Evolutionary conservation across 805 yeast genomes (phyloP).

Genomic region (Barnettozyma californica): DNA sequence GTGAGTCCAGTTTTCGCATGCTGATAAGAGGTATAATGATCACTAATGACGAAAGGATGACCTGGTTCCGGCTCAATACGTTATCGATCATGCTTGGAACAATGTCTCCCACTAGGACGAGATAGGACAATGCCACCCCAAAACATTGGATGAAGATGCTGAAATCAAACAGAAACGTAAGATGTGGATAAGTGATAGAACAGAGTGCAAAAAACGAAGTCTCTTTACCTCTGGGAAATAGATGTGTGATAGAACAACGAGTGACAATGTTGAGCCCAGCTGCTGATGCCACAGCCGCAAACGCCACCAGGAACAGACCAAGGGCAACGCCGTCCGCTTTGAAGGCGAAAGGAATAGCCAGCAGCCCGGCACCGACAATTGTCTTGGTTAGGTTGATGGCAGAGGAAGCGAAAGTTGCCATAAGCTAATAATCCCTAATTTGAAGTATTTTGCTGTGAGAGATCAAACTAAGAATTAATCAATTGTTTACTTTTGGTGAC

Average conservation of each 20-base stretch:
- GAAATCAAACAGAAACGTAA: conserved; percentile 64
- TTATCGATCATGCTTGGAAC: conserved; percentile 58
- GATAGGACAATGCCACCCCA: conserved; percentile 68
- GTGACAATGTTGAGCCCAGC: conserved; percentile 64
- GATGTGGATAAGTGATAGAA: conserved; percentile 63
- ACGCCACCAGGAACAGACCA: conserved; percentile 48
- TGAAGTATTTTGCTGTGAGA: background rate
- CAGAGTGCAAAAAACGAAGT: conserved; percentile 73
- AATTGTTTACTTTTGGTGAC: background rate
- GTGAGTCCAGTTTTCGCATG: conserved; percentile 57
- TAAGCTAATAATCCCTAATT: background rate
- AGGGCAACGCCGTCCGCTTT: conserved; percentile 58
- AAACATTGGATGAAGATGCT: conserved; percentile 75
- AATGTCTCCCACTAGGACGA: conserved; percentile 72
- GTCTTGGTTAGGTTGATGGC: conserved; percentile 67
- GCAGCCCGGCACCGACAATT: conserved; percentile 74
- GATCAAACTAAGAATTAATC: no score
- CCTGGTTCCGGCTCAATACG: conserved; percentile 27
- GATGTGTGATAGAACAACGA: conserved; percentile 40
- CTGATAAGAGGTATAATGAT: conserved; percentile 61
- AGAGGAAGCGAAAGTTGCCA: conserved; percentile 41
- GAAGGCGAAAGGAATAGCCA: conserved; percentile 72
- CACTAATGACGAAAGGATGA: conserved; percentile 44
- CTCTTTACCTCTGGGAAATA: conserved; percentile 22
- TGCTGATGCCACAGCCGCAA: conserved; percentile 63